phyloP scores from a whole-genome alignment of 2,329 filamentous ascomycete species.

The Aspergillus novofumigatus region DNA sequence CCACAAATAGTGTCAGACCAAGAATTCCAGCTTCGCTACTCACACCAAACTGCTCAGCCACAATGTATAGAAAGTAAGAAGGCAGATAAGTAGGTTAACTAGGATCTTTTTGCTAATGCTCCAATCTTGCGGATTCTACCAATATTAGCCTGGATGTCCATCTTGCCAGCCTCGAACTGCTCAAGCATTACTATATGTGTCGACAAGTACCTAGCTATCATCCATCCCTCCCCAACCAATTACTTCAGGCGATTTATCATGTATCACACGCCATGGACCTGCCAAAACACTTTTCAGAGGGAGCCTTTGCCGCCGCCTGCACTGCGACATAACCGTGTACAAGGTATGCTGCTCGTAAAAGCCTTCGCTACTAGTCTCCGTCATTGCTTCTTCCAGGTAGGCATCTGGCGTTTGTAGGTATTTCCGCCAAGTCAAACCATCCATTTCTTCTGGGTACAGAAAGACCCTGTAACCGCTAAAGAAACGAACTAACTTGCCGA shows the following conservation, averaged over 20 bases:
- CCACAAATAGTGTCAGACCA: slow-evolving; percentile 49
- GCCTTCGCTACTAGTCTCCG: slow-evolving; percentile 1
- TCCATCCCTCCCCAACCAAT: slow-evolving; percentile 15
- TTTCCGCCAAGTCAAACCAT: slow-evolving; percentile 9
- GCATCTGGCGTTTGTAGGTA: slow-evolving; percentile 8
- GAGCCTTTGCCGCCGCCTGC: neutral
- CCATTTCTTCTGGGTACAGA: slow-evolving; percentile 18
- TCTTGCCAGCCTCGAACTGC: neutral
- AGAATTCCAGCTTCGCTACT: slow-evolving; percentile 44
- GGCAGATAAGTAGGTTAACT: slow-evolving; percentile 45
- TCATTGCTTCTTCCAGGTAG: slow-evolving; percentile 3
- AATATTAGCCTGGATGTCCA: neutral
- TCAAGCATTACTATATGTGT: neutral
- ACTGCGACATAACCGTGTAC: slow-evolving; percentile 17
- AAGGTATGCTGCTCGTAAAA: slow-evolving; percentile 10
- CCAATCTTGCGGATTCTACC: slow-evolving; percentile 48
- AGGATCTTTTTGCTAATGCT: slow-evolving; percentile 40
- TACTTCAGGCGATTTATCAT: slow-evolving; percentile 3
- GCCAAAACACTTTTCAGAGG: slow-evolving; percentile 1
- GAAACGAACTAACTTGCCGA: slow-evolving; percentile 20
- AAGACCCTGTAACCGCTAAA: slow-evolving; percentile 6
- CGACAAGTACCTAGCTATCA: slow-evolving; percentile 11
- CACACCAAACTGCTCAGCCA: slow-evolving; percentile 44
- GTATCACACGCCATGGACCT: neutral
- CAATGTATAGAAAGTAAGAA: no score